Evolutionary conservation across 768 basidiomycete species (phyloP), one percentile per base, ranked within the genome.

Genomic region (Calocybe cyanea): DNA sequence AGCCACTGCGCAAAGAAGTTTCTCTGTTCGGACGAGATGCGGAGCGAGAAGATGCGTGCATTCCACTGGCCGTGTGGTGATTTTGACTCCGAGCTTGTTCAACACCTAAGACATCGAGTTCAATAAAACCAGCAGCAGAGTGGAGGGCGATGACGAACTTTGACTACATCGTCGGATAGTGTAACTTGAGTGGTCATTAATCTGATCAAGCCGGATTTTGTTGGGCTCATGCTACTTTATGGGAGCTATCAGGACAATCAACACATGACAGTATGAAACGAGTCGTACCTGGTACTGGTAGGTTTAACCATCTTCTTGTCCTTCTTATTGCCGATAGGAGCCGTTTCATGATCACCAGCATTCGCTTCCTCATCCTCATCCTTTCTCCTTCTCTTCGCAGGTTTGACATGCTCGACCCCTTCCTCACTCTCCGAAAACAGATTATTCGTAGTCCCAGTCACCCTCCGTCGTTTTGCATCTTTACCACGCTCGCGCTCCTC

Each of bases 1-100:
- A 0, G 86, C 72, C 53, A 95, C 67, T 0, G 88, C 89, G 54
- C 81, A 82, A 0, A 96, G 70, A 59, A 95, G 87, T 61, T 95
- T 96, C 58, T 92, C 87, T 1, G 93, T 95, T 4, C 92, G 78
- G 4, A 84, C 80, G 19, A 94, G 69, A 20, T 71, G 69, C 25
- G 75, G 77, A 8, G 80, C 78, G 38, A 95, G 63, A 10, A 96
- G 72, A 64, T 94, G 89, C 0, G 91, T 95, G 56, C 85, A 90
- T 43, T 90, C 81, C 1, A 62, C 57, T 0, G 85, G 71, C 25
- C 79, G 75, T 1, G 74, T 71, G 7, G 80, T 80, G 46, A 82
- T 67, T 51, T 76, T 81, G 7, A 78, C 83, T 0, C 91, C 92
- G 0, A 93, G 62, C 55, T 77, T 81, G 1, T 60, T 63, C 28